A percentile compares a stretch with the other conserved stretches of the same genome.
phyloP scores from a whole-genome alignment of 2,329 filamentous ascomycete genomes.

The Pestalotiopsis fici region DNA sequence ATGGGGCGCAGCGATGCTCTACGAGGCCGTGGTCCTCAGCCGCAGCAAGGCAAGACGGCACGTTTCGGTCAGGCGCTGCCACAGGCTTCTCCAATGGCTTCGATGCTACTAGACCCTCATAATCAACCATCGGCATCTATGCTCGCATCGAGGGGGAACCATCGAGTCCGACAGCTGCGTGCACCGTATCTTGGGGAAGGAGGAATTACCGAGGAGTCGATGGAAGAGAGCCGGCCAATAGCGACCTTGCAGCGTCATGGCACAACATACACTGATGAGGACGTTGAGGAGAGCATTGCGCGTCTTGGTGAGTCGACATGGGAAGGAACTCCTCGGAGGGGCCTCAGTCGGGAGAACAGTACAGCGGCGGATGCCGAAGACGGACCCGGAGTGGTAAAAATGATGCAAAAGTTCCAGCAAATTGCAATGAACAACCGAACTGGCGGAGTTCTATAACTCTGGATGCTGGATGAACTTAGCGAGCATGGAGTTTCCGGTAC shows the following conservation, averaged over 20 bases:
- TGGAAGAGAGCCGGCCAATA: constrained; percentile 45
- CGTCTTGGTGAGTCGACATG: constrained; percentile 60
- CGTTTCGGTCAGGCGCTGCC: constrained; percentile 46
- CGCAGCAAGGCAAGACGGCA: constrained; percentile 38
- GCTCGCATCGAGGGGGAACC: constrained; percentile 44
- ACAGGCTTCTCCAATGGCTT: constrained; percentile 68
- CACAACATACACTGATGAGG: constrained; percentile 58
- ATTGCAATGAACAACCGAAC: constrained; percentile 50
- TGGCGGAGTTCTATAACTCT: constrained; percentile 34
- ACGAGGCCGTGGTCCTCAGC: constrained; percentile 39
- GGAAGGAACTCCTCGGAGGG: constrained; percentile 57
- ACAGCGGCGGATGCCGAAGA: constrained; percentile 41
- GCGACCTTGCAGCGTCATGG: constrained; percentile 35
- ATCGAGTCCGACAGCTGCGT: constrained; percentile 45
- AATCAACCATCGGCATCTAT: constrained; percentile 64
- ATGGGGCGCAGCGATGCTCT: constrained; percentile 46
- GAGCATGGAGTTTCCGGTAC: background rate
- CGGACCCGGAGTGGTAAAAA: constrained; percentile 56
- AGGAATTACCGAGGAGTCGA: constrained; percentile 57
- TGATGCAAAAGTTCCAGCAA: constrained; percentile 62
- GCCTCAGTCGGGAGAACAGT: constrained; percentile 54
- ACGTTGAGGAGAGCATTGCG: constrained; percentile 52
- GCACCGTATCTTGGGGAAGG: constrained; percentile 47
- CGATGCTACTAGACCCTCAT: constrained; percentile 73
- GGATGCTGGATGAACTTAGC: background rate